phyloP scores from a whole-genome alignment of 345 rosid species.

The Erodium maritimum region DNA sequence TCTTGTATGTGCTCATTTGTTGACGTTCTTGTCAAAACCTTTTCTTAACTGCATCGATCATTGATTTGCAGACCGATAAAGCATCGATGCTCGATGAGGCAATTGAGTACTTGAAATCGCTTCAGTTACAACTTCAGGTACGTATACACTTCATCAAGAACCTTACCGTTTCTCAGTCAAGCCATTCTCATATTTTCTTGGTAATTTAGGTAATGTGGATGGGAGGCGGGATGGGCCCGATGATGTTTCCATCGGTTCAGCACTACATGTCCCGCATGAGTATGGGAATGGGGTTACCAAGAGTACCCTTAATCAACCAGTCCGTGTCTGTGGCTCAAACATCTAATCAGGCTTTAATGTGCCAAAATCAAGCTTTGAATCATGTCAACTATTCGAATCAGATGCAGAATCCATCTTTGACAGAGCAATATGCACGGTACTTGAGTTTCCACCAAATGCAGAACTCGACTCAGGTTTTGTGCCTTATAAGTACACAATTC shows the following conservation, averaged over 20 bases:
- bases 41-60: background rate
- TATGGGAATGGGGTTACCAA: slow-evolving; percentile 32
- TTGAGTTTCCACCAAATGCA: slow-evolving; percentile 42
- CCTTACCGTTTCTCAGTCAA: background rate
- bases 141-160: background rate
- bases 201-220: slow-evolving; percentile 67
- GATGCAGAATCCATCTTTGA: slow-evolving; percentile 23
- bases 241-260: slow-evolving; percentile 77
- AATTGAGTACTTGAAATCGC: slow-evolving; percentile 82
- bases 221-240: slow-evolving; percentile 79
- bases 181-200: background rate
- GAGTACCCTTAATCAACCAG: slow-evolving; percentile 35
- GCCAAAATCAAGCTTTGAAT: slow-evolving; percentile 29
- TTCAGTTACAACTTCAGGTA: slow-evolving; percentile 87
- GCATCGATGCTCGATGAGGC: slow-evolving; percentile 95
- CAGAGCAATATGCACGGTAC: slow-evolving; percentile 37
- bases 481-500: background rate
- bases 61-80: slow-evolving; percentile 59
- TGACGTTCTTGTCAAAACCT: background rate
- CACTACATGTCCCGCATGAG: slow-evolving; percentile 44
- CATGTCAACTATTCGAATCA: slow-evolving; percentile 29
- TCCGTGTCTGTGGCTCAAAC: slow-evolving; percentile 24
- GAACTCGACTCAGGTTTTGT: slow-evolving; percentile 38
- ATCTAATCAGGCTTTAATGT: slow-evolving; percentile 26
- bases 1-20: background rate